phyloP scores from a whole-genome alignment of 768 basidiomycete genomes.

The Candolleomyces efflorescens region DNA sequence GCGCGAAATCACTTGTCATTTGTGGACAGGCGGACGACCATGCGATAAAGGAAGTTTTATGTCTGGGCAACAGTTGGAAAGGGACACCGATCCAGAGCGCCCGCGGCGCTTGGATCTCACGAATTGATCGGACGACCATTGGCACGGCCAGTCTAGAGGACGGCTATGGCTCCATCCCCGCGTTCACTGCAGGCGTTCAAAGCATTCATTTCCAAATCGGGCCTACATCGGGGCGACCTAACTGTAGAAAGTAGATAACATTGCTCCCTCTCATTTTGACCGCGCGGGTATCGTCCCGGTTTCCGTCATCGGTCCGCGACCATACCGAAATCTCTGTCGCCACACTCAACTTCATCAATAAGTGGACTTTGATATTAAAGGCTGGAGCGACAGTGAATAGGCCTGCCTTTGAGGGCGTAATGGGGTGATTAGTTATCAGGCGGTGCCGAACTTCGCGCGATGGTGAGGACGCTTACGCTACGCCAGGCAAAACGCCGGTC shows the following conservation, averaged over 20 bases:
- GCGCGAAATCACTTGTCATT: no score
- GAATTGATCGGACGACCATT: no score
- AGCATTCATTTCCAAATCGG: no score
- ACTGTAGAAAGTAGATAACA: conserved; percentile 28
- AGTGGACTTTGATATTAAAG: conserved; percentile 72
- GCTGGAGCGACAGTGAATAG: conserved; percentile 76
- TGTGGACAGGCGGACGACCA: no score
- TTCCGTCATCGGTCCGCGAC: conserved; percentile 56
- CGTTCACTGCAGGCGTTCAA: no score
- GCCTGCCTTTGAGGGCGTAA: conserved; percentile 56
- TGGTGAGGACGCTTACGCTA: conserved; percentile 91
- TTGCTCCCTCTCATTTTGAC: conserved; percentile 35
- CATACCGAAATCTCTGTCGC: conserved; percentile 34
- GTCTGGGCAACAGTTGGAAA: no score
- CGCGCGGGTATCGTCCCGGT: conserved; percentile 43
- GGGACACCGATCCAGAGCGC: no score
- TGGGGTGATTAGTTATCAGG: conserved; percentile 36
- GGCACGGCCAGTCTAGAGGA: no score
- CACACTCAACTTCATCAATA: conserved; percentile 53
- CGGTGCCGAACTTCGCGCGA: conserved; percentile 59
- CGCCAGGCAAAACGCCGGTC: conserved; percentile 92
- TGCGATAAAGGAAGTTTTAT: no score
- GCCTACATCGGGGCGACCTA: no score
- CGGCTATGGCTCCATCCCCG: no score
- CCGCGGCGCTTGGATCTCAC: no score